Conservation (phyloP, 805 yeast genomes). For the Wickerhamiella siamensis region DNA sequence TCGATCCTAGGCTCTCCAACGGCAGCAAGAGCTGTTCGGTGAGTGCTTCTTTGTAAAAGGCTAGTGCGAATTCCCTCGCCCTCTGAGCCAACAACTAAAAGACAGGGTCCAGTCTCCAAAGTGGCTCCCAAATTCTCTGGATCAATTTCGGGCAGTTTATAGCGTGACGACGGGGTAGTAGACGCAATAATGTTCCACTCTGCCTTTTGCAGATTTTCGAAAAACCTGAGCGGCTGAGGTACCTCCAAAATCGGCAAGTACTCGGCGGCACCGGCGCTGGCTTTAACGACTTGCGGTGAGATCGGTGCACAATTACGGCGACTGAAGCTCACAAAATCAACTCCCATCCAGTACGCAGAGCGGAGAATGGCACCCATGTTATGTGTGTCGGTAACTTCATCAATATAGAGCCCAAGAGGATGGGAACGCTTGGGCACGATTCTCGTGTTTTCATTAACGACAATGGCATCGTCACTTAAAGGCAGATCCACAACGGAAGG, state of each 20-base stretch:
- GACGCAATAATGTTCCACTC: constrained; percentile 68
- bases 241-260: constrained; percentile 46
- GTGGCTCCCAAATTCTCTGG: constrained; percentile 30
- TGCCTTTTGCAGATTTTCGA: constrained; percentile 37
- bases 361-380: constrained; percentile 74
- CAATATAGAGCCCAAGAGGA: constrained; percentile 65
- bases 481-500: constrained; percentile 19
- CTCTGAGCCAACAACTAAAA: constrained; percentile 74
- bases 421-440: constrained; percentile 10
- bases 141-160: constrained; percentile 23
- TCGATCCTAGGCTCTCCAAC: constrained; percentile 33
- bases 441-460: constrained; percentile 9
- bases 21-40: constrained; percentile 15
- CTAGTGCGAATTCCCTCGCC: constrained; percentile 68
- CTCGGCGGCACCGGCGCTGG: constrained; percentile 78
- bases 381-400: constrained; percentile 75
- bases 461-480: constrained; percentile 13
- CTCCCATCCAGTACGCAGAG: constrained; percentile 71
- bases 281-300: constrained; percentile 65
- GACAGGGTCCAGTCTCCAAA: constrained; percentile 38
- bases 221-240: constrained; percentile 45
- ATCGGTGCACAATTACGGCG: constrained; percentile 57
- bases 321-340: constrained; percentile 59
- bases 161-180: constrained; percentile 23
- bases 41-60: constrained; percentile 31